Evolutionary conservation across 208 protist genomes (phyloP).

Genomic region (Borovskyia barvae): DNA sequence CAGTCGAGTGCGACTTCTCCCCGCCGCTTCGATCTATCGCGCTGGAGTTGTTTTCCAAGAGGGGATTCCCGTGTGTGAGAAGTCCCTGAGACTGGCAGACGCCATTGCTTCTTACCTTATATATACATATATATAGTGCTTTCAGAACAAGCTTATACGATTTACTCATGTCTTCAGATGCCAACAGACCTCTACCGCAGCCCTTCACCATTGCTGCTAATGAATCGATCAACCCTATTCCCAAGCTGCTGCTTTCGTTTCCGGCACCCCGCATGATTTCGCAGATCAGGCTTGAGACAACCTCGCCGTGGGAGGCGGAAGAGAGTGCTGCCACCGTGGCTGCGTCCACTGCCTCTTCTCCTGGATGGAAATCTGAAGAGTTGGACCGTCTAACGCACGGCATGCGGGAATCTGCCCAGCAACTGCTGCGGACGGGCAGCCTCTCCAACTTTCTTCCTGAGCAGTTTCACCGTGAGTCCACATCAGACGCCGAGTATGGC

Average conservation of each 20-base stretch:
- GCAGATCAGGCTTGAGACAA: slow-evolving; percentile 22
- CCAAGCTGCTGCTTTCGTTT: slow-evolving; percentile 53
- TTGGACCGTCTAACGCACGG: slow-evolving; percentile 22
- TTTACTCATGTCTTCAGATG: too few relatives aligned
- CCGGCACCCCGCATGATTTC: slow-evolving; percentile 31
- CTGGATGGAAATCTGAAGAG: slow-evolving; percentile 4
- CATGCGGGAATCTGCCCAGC: slow-evolving; percentile 35
- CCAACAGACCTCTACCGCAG: slow-evolving; percentile 11
- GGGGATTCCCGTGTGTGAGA: too few relatives aligned
- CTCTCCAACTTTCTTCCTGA: slow-evolving; percentile 43
- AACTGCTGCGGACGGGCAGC: slow-evolving; percentile 26
- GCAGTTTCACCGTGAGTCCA: slow-evolving; percentile 32
- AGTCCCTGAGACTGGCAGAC: too few relatives aligned
- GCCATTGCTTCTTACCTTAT: too few relatives aligned
- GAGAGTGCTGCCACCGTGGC: not conserved
- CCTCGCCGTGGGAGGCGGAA: slow-evolving; percentile 10
- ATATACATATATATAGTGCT: too few relatives aligned
- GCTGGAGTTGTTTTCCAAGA: too few relatives aligned
- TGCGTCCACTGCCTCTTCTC: not conserved
- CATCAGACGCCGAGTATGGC: too few relatives aligned
- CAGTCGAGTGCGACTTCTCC: too few relatives aligned
- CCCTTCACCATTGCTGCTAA: slow-evolving; percentile 24
- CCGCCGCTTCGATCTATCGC: too few relatives aligned
- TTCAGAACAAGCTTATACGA: too few relatives aligned
- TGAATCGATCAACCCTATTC: slow-evolving; percentile 34